Percentiles rank a stretch among this genome's conserved stretches.
Evolutionary conservation across 257 asterid genomes (phyloP).

Genomic region (Fraxinus anomala): DNA sequence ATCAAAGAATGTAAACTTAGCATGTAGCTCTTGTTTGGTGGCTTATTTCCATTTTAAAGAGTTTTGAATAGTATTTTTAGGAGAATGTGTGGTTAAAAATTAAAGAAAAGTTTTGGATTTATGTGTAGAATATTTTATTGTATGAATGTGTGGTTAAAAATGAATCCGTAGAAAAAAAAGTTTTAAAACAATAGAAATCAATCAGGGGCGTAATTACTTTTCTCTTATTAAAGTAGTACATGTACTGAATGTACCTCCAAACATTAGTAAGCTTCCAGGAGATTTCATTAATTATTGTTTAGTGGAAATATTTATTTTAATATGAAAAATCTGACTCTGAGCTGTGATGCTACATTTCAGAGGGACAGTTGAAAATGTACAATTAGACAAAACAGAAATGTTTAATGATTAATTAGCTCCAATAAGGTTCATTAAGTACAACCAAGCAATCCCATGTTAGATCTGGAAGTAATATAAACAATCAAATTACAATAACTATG

Average conservation of each 20-base stretch:
- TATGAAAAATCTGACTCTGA: conserved; percentile 37
- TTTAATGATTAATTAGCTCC: conserved; percentile 25
- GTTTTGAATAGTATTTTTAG: too few species aligned
- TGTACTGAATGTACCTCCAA: conserved; percentile 28
- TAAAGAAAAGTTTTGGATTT: too few species aligned
- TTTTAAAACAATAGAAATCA: not conserved
- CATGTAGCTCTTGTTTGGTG: too few species aligned
- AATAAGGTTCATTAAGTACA: conserved; percentile 26
- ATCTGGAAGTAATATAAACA: conserved; percentile 2
- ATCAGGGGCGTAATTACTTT: not conserved
- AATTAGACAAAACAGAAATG: conserved; percentile 4
- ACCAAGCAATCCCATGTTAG: conserved; percentile 12
- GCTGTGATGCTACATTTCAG: conserved; percentile 55
- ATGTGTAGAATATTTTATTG: too few species aligned
- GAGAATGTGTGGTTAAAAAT: too few species aligned
- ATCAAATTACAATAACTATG: conserved; percentile 25
- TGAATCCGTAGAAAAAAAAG: too few species aligned
- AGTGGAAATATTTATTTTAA: conserved; percentile 26
- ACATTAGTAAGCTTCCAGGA: conserved; percentile 45
- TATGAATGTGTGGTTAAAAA: too few species aligned
- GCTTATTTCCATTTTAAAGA: too few species aligned
- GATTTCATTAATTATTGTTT: conserved; percentile 33
- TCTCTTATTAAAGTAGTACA: conserved; percentile 18
- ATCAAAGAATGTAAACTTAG: too few species aligned
- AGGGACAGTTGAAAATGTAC: conserved; percentile 49